These are phyloP conservation scores for Corniculantispora saksenae DNA, from an alignment of 2,329 filamentous ascomycete species.

Conservation along the genomic window DNA sequence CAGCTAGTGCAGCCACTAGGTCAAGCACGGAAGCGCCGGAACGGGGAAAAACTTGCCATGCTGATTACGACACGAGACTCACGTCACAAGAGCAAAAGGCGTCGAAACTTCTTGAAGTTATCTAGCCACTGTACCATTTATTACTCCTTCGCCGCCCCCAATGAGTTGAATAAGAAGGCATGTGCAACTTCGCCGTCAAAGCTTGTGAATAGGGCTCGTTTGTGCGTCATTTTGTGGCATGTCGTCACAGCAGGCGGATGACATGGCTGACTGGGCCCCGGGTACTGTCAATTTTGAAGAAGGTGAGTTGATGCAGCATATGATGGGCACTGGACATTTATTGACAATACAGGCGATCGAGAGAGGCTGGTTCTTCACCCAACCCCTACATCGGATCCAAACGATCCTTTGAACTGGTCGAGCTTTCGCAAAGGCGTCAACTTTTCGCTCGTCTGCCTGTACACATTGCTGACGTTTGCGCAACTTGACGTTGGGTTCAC, in stretches of 20 bases:
- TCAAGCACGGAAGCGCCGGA: slow-evolving; percentile 9
- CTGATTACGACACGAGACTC: slow-evolving; percentile 6
- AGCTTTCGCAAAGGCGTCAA: slow-evolving; percentile 23
- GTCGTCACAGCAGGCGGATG: background rate
- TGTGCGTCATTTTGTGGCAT: slow-evolving; percentile 1
- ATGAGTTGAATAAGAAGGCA: background rate
- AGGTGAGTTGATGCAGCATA: background rate
- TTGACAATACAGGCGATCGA: background rate
- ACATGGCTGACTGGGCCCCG: background rate
- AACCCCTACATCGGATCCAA: slow-evolving; percentile 32
- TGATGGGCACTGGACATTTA: background rate
- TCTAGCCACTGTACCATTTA: background rate
- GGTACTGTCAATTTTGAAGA: slow-evolving; percentile 12
- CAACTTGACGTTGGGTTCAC: slow-evolving; percentile 19
- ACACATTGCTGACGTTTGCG: slow-evolving; percentile 36
- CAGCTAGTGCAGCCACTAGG: background rate
- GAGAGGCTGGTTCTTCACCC: slow-evolving; percentile 26
- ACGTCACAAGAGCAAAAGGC: background rate
- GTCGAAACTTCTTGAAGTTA: background rate
- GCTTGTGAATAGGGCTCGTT: background rate
- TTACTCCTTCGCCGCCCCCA: background rate
- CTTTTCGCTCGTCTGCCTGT: slow-evolving; percentile 38
- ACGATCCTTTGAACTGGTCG: slow-evolving; percentile 67
- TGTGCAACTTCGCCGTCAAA: background rate
- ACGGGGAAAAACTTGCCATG: background rate